These are phyloP conservation scores for Neurospora sp. DNA, from an alignment of 495 filamentous ascomycete species.

Conservation along the genomic window DNA sequence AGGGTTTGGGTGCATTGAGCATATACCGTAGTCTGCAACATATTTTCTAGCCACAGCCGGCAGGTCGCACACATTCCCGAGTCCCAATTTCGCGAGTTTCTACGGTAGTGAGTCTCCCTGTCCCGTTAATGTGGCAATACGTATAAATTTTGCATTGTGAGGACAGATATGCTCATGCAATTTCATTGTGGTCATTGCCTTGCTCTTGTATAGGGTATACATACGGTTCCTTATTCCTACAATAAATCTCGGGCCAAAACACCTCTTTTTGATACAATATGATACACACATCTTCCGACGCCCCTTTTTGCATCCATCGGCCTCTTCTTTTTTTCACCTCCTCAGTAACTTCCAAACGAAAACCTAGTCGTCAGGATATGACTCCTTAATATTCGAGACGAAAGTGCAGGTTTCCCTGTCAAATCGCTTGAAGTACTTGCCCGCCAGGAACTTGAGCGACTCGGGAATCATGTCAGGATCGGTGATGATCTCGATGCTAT, in stretches of 20 bases:
- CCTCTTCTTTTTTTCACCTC: background rate
- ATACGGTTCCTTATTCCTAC: background rate
- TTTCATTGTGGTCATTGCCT: background rate
- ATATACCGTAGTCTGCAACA: too few relatives aligned
- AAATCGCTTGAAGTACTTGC: constrained; percentile 85
- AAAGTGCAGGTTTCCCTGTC: constrained; percentile 56
- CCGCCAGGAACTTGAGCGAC: constrained; percentile 58
- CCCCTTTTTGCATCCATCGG: background rate
- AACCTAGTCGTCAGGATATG: constrained; percentile 72
- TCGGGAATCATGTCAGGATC: constrained; percentile 33
- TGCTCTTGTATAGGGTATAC: background rate
- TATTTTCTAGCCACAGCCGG: too few relatives aligned
- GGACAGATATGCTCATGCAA: background rate
- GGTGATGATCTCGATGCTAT: constrained; percentile 63
- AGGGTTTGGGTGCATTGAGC: too few relatives aligned
- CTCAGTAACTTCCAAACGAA: background rate
- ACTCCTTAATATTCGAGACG: constrained; percentile 75
- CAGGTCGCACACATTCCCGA: too few relatives aligned
- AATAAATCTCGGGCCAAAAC: background rate
- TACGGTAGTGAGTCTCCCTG: background rate
- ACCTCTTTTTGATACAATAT: background rate
- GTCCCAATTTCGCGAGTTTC: too few relatives aligned
- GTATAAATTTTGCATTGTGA: background rate
- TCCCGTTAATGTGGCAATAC: background rate
- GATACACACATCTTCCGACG: background rate